Percentiles rank a stretch among this genome's conserved stretches.
These are phyloP conservation scores for Kodamaea anthophila DNA, from an alignment of 1,139 yeast species.

Conservation along the genomic window DNA sequence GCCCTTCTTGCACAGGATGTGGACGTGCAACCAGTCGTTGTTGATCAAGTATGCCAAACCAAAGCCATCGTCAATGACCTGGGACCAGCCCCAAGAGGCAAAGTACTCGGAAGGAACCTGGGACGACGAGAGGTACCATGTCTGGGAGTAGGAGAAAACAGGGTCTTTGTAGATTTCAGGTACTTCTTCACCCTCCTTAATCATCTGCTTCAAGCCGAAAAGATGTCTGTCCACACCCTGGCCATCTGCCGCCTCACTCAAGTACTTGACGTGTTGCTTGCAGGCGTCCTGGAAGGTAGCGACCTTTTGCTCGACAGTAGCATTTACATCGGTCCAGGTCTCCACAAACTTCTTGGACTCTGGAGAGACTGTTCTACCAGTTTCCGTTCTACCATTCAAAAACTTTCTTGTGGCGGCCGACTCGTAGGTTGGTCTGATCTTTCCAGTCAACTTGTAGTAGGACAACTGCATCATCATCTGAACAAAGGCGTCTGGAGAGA, in stretches of 20 bases:
- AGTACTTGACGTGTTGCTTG: constrained; percentile 67
- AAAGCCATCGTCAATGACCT: constrained; percentile 89
- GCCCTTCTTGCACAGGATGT: constrained; percentile 71
- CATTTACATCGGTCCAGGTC: constrained; percentile 62
- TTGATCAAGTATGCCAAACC: constrained; percentile 94
- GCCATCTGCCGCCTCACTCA: constrained; percentile 78
- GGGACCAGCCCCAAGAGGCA: constrained; percentile 96
- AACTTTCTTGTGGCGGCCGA: constrained; percentile 91
- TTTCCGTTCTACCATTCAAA: constrained; percentile 93
- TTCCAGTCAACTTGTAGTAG: constrained; percentile 74
- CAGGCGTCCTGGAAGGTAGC: constrained; percentile 69
- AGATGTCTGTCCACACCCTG: constrained; percentile 92
- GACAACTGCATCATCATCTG: constrained; percentile 76
- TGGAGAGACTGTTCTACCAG: constrained; percentile 80
- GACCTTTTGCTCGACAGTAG: constrained; percentile 54
- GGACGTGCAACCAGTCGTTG: constrained; percentile 79
- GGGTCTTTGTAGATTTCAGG: constrained; percentile 79
- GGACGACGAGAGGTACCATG: constrained; percentile 87
- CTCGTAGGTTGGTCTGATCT: constrained; percentile 86
- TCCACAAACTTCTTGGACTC: constrained; percentile 70
- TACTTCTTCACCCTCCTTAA: constrained; percentile 51
- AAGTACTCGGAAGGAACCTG: constrained; percentile 85
- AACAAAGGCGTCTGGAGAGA: constrained; percentile 72
- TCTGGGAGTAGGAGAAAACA: constrained; percentile 62
- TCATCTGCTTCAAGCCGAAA: constrained; percentile 77